Evolutionary conservation across 371 early-diverging fungal species (phyloP), one percentile per base, ranked within the genome.

Genomic region (Mortierella sp.): DNA sequence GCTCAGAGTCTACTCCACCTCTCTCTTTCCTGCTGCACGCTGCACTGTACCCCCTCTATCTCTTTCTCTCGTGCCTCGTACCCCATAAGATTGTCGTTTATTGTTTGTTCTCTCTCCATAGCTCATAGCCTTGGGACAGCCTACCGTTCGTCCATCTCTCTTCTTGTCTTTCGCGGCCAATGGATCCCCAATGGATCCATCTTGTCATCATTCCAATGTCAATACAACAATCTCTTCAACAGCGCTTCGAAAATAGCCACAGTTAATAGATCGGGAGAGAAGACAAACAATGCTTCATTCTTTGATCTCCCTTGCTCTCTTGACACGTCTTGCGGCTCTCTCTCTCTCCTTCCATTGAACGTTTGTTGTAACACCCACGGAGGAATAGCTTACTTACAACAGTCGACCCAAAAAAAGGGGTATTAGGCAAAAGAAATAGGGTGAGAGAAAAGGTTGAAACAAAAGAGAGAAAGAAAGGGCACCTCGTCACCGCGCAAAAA

Each of bases 1-100:
- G 21, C 64, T 64, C 64, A 64, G 31, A 59, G 59, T 59, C 59
- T 59, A 59, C 31, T 59, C 48, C 48, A 53, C 16, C 31, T 59
- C 57, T 59, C 59, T 31, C 16, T 14, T 2, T 40, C 43, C 43
- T 59, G 59, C 53, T 59, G 28, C 14, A 59, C 59, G 4, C 5
- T 26, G 13, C 10, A n/a, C n/a, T 55, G 55, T n/a, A n/a, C 24
- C 31, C 16, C 57, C 16, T 28, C n/a, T n/a, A n/a, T n/a, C 59
- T 3, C 16, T 26, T 57, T 57, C 43, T 28, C 57, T 28, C 59
- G 28, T 59, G 28, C 59, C 59, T 59, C 31, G 59, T 16, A 59
- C 59, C 59, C 59, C 28, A 59, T 59, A 59, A 40, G 43, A 40
- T 40, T 40, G 6, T 40, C 6, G 43, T 59, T 26, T 31, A 3